Evolutionary conservation across 2,329 filamentous ascomycete species (phyloP), one percentile per base, ranked within the genome.

Genomic region (Alternaria sp.): DNA sequence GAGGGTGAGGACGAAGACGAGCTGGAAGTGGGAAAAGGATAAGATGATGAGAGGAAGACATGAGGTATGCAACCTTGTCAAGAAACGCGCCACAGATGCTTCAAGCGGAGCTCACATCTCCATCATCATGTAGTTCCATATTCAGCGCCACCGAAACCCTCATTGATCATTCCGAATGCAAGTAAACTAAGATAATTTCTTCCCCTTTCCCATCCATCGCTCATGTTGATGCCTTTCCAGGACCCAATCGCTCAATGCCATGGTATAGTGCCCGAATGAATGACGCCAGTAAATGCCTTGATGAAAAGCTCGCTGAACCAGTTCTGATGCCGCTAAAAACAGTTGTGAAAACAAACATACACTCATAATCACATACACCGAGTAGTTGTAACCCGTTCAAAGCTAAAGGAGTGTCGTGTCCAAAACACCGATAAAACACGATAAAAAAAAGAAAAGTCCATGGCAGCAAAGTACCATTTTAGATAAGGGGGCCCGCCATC

Each of bases 401-500:
- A 65, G 59, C 64, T 30, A 50, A 59, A 60, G 4, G 51, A 59
- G 51, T 58, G 59, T 58, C 14, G 34, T 46, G 25, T 18, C 16
- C 10, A 46, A 43, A 57, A 60, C 41, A 54, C 54, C 41, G 20
- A 44, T 20, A 54, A 28, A 16, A 22, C 5, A 22, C 4, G n/a
- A 20, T 3, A 32, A 7, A 18, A 46, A 46, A 50, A 16, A 10
- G 30, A 25, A 52, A 40, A 16, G 18, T 20, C 4, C n/a, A 45
- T 45, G 14, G 25, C 49, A 10, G 25, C 14, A 40, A 16, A 22
- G 58, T 62, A 44, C 55, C 51, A 49, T 48, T 34, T 49, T 54
- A 78, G 32, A 78, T 78, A 9, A 78, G 70, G 10, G 69, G 69
- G n/a, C 73, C 74, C 4, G 75, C 71, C 45, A 74, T 69, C 65